Base-by-base conservation (phyloP, 305 asterid species). In the Fraxinus albicans region DNA sequence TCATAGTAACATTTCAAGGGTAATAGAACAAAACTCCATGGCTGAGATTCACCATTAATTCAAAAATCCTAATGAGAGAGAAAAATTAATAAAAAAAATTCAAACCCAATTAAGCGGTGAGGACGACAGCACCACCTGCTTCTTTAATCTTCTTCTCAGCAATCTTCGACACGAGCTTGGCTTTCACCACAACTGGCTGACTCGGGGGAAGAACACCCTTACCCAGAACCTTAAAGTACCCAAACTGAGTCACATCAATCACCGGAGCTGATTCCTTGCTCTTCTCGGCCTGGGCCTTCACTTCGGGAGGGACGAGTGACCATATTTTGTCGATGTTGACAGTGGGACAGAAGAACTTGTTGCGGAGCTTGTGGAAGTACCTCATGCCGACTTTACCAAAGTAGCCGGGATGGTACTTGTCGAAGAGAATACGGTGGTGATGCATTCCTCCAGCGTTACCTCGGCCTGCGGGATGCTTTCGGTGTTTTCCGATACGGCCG, bases 401-500 rank as follows among this genome's bases (percentile, higher is more conserved):
- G 89, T 91, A 93, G 2, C 95, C 97, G 0, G 94, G 97, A 19
- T 93, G 97, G 55, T 93, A 93, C 89, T 93, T 93, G 90, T 93
- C 97, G 90, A 93, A 93, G 50, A 93, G 92, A 89, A 93, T 93
- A 7, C 97, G 91, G 93, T 93, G 97, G 88, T 93, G 97, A 88
- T 93, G 97, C 94, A 93, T 91, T 2, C 97, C 97, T 29, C 97
- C 97, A 58, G 97, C 95, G 72, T 93, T 93, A 27, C 95, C 97
- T 3, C 97, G 93, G 47, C 97, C 97, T 1, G 92, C 95, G 12
- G 97, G 97, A 63, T 93, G 97, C 95, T 93, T 93, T 77, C 95
- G 86, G 87, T 93, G 97, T 76, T 93, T 92, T 0, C 95, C 97
- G 82, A 92, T 83, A 85, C 97, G 95, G 0, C 97, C 97, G 79